Conservation (phyloP, 495 filamentous ascomycete species). For the Neurospora pannonica region DNA sequence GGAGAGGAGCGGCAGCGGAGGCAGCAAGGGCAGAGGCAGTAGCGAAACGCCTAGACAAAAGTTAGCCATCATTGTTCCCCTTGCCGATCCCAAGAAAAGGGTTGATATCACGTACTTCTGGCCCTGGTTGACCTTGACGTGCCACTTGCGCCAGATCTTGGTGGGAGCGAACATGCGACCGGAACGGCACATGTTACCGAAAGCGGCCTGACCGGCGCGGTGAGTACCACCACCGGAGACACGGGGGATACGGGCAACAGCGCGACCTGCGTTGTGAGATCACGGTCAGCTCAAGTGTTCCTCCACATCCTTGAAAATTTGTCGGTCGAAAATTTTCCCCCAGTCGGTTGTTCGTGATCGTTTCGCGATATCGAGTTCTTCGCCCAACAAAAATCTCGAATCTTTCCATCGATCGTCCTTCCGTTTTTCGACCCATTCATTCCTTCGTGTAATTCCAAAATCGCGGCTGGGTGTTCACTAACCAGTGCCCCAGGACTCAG, state of each 20-base stretch:
- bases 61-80: constrained; percentile 8
- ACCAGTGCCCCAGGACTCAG: constrained; percentile 99
- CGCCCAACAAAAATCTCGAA: not conserved
- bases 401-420: not conserved
- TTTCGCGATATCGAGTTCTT: not conserved
- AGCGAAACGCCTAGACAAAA: constrained; percentile 69
- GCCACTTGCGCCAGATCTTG: constrained; percentile 99
- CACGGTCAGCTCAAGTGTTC: constrained; percentile 14
- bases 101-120: constrained; percentile 60
- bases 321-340: not conserved
- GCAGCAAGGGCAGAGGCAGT: constrained; percentile 94
- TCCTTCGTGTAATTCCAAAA: constrained; percentile 4
- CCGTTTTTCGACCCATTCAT: not conserved
- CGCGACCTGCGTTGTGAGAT: constrained; percentile 60
- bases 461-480: constrained; percentile 35
- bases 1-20: constrained; percentile 85
- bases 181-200: constrained; percentile 99
- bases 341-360: not conserved
- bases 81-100: not conserved
- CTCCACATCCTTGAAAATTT: not conserved
- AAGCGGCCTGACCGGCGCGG: constrained; percentile 98
- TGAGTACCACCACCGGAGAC: constrained; percentile 99
- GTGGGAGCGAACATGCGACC: constrained; percentile 99
- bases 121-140: constrained; percentile 97
- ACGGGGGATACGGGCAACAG: constrained; percentile 99